Evolutionary conservation across 768 basidiomycete species (phyloP).

Genomic region (Guyanaporus albipodus): DNA sequence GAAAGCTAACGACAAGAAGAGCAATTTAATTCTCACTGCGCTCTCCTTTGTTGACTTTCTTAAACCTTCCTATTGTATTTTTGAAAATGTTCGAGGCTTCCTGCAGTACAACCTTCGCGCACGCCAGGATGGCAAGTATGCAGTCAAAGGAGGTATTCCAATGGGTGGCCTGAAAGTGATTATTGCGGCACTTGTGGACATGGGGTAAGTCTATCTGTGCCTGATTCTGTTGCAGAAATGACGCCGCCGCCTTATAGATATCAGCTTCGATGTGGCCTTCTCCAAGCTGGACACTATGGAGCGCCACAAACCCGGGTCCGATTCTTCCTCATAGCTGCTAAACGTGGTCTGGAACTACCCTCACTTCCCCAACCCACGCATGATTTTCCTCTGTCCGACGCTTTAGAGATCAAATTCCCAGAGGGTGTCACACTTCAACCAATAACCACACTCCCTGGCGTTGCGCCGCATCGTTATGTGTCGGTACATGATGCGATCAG

Average conservation of each 20-base stretch:
- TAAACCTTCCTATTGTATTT: constrained; percentile 40
- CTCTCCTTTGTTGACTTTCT: constrained; percentile 43
- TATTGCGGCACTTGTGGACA: constrained; percentile 53
- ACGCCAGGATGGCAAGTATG: constrained; percentile 36
- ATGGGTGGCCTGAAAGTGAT: constrained; percentile 74
- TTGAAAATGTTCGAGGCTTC: constrained; percentile 49
- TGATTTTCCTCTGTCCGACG: constrained; percentile 36
- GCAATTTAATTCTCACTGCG: constrained; percentile 61
- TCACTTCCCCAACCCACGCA: constrained; percentile 42
- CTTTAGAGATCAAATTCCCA: constrained; percentile 50
- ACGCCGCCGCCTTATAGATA: constrained; percentile 30
- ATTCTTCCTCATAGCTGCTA: constrained; percentile 47
- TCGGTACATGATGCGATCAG: constrained; percentile 69
- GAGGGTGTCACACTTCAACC: constrained; percentile 38
- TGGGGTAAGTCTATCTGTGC: constrained; percentile 47
- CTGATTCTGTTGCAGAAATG: neutral
- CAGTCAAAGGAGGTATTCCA: constrained; percentile 60
- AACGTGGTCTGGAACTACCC: constrained; percentile 35
- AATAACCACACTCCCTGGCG: constrained; percentile 45
- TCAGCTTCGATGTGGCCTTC: constrained; percentile 39
- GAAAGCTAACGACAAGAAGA: constrained; percentile 62
- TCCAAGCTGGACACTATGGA: constrained; percentile 48
- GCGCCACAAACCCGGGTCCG: constrained; percentile 44
- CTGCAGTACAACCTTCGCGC: constrained; percentile 38
- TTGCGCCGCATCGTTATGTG: constrained; percentile 53